These are phyloP conservation scores for Chenopodium formosanum DNA, from an alignment of 148 eudicot genomes.

Conservation along the genomic window DNA sequence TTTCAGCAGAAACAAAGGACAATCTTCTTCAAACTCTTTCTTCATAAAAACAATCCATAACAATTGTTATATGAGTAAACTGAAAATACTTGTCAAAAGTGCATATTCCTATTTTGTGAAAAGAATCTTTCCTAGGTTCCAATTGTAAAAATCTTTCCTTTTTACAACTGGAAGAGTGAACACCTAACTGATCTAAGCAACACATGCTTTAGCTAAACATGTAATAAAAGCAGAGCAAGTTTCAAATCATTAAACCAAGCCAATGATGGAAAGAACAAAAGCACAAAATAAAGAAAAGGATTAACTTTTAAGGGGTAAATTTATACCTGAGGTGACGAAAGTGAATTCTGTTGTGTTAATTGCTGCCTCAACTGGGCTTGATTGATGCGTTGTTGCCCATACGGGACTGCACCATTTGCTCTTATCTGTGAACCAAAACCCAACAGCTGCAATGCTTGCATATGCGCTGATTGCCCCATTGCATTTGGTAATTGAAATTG, in stretches of 20 bases:
- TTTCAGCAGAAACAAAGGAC: neutral
- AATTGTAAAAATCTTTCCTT: neutral
- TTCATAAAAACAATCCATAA: neutral
- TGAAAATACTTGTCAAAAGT: neutral
- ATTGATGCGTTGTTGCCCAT: conserved; percentile 63
- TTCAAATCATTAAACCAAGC: neutral
- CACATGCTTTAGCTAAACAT: neutral
- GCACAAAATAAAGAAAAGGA: neutral
- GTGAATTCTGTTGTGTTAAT: conserved; percentile 59
- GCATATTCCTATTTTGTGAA: neutral
- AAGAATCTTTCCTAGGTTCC: neutral
- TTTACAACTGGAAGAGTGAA: neutral
- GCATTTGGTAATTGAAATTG: conserved; percentile 65
- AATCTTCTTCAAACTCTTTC: neutral
- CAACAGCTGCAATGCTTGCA: conserved; percentile 83
- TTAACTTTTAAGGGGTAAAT: conserved; percentile 1
- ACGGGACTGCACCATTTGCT: conserved; percentile 58
- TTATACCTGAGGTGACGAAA: conserved; percentile 65
- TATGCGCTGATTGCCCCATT: conserved; percentile 61
- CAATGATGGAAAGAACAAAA: conserved; percentile 3
- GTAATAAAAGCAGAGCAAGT: conserved; percentile 1
- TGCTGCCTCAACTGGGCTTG: conserved; percentile 66
- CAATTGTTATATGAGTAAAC: neutral
- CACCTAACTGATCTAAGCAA: neutral
- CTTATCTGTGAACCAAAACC: conserved; percentile 69